Evolutionary conservation across 495 filamentous ascomycete species (phyloP).

Genomic region (Aspergillus mulundensis): DNA sequence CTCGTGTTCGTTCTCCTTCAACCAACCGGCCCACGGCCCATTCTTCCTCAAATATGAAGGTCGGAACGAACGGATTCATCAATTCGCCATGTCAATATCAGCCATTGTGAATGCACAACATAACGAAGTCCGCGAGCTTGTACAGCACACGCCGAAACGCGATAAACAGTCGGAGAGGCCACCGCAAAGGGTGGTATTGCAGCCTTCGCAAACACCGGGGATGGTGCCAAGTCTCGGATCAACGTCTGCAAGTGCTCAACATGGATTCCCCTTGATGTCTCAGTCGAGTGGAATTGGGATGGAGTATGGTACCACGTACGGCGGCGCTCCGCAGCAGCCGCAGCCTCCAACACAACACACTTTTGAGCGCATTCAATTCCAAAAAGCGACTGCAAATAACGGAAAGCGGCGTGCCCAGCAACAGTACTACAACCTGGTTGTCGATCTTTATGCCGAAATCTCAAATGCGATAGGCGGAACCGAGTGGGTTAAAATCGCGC

Average conservation of each 20-base stretch:
- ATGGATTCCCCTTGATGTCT: slow-evolving; percentile 29
- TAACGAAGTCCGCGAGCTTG: slow-evolving; percentile 77
- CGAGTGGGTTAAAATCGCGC: slow-evolving; percentile 74
- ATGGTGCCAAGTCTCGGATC: slow-evolving; percentile 29
- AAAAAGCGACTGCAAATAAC: slow-evolving; percentile 93
- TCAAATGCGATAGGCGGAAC: slow-evolving; percentile 29
- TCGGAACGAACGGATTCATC: slow-evolving; percentile 54
- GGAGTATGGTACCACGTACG: slow-evolving; percentile 40
- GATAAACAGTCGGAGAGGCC: slow-evolving; percentile 85
- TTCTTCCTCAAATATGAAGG: slow-evolving; percentile 44
- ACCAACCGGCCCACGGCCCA: slow-evolving; percentile 39
- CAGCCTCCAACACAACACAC: slow-evolving; percentile 51
- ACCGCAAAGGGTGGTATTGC: slow-evolving; percentile 66
- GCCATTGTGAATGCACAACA: slow-evolving; percentile 74
- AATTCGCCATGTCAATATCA: slow-evolving; percentile 82
- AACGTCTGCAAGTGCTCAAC: slow-evolving; percentile 22
- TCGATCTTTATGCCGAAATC: slow-evolving; percentile 83
- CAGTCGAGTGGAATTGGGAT: slow-evolving; percentile 28
- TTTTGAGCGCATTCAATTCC: slow-evolving; percentile 96
- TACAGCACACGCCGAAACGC: slow-evolving; percentile 92
- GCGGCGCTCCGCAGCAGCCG: slow-evolving; percentile 28
- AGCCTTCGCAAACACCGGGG: slow-evolving; percentile 58
- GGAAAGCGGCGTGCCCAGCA: slow-evolving; percentile 88
- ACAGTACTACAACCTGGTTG: slow-evolving; percentile 89
- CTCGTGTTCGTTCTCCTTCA: slow-evolving; percentile 72